These are phyloP conservation scores for Carex scoparia DNA, from an alignment of 176 grass and related monocot species.

Conservation along the genomic window DNA sequence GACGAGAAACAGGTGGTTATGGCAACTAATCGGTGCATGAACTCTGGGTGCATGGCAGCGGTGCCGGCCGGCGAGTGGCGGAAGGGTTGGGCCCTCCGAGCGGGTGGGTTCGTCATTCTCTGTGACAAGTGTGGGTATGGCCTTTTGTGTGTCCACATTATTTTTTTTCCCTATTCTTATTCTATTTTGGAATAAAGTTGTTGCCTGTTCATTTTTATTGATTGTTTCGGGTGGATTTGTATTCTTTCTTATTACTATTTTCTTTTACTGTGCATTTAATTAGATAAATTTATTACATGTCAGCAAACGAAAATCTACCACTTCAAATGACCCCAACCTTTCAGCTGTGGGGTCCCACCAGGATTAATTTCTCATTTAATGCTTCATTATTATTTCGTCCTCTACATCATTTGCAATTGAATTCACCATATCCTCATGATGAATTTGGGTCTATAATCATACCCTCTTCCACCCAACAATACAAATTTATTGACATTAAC, in stretches of 20 bases:
- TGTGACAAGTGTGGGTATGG: constrained; percentile 98
- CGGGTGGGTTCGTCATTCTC: constrained; percentile 61
- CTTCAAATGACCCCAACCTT: not conserved
- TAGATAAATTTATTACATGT: not conserved
- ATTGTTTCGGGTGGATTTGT: not conserved
- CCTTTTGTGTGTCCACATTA: not conserved
- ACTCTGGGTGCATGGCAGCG: constrained; percentile 47
- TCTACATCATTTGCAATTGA: not conserved
- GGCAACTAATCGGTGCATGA: constrained; percentile 65
- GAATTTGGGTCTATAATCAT: not conserved
- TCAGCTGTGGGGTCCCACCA: not conserved
- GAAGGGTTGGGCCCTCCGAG: constrained; percentile 88
- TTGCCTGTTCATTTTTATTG: not conserved
- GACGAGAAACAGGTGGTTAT: constrained; percentile 1
- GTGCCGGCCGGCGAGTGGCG: constrained; percentile 58
- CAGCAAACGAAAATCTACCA: not conserved
- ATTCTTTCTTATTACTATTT: not conserved
- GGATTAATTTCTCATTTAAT: constrained; percentile 14
- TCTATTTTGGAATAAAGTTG: not conserved
- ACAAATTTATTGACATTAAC: not conserved
- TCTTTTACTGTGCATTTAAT: constrained; percentile 1
- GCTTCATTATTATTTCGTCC: not conserved
- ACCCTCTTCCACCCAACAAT: not conserved
- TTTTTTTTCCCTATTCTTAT: not conserved
- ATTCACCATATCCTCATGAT: not conserved